Evolutionary conservation across 768 basidiomycete species (phyloP), one percentile per base, ranked within the genome.

Genomic region (Psilocybe cubensis): DNA sequence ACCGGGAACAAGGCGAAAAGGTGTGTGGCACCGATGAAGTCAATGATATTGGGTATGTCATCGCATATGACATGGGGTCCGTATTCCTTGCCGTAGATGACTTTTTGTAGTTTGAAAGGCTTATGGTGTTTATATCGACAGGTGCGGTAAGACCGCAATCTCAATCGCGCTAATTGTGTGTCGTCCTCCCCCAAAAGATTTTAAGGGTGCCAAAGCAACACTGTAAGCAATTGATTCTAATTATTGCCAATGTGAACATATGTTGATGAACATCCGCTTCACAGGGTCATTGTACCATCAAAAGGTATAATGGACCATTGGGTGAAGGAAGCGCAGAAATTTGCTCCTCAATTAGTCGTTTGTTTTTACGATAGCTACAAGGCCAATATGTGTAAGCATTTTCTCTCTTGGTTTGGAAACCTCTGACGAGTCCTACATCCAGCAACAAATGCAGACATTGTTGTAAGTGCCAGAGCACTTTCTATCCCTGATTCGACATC

Each of bases 31-130:
- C 60, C 2, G 29, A 59, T 10, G 38, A 45, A 14, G 29, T 48
- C 21, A 61, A 64, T 24, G 28, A 54, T 31, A 46, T 57, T 11
- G 63, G 63, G 9, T 54, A 47, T 29, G n/a, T 61, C 6, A 21
- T 64, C 21, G 60, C 53, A 4, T 64, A 64, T 23, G 47, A 52
- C 10, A 58, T 60, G 59, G 63, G 63, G 63, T 61, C 44, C 21
- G 56, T 38, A 1, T 17, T 10, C 3, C 20, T 23, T 21, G 23
- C 20, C 12, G 31, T 27, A 17, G 14, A 18, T 21, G 4, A 1
- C 2, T 23, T 12, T 7, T 24, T 14, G 3, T 20, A 1, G 12
- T 51, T 11, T 4, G 7, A 24, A 17, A 14, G 31, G 3, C 21
- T n/a, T 14, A 49, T n/a, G 11, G 23, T 27, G 11, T 40, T 25